phyloP scores from a whole-genome alignment of 371 early-diverging fungal genomes.

The Apophysomyces trapeziformis region DNA sequence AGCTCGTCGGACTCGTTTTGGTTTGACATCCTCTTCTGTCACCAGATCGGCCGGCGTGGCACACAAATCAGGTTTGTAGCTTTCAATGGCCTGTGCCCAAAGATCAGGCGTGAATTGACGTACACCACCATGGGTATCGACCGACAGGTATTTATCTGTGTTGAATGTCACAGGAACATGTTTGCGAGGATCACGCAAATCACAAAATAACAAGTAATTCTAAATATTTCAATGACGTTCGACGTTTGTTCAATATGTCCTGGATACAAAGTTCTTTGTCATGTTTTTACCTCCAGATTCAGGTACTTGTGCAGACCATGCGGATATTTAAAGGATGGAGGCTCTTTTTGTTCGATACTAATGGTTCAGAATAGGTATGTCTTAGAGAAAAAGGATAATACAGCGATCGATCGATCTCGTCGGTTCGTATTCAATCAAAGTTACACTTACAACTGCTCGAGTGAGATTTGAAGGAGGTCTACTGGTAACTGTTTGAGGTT shows the following conservation, averaged over 20 bases:
- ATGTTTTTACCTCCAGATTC: constrained; percentile 44
- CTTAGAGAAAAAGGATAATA: not conserved
- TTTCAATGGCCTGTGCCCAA: constrained; percentile 52
- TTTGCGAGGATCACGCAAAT: constrained; percentile 67
- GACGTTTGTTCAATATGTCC: constrained; percentile 14
- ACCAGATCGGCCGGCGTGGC: constrained; percentile 50
- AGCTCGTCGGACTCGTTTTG: constrained; percentile 67
- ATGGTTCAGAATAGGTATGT: not conserved
- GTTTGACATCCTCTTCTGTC: constrained; percentile 53
- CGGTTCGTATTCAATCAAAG: not conserved
- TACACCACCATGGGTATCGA: constrained; percentile 71
- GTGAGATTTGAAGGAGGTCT: constrained; percentile 51
- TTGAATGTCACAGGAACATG: constrained; percentile 52
- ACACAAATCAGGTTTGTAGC: constrained; percentile 60
- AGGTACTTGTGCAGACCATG: constrained; percentile 61
- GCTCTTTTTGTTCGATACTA: constrained; percentile 52
- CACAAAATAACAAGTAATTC: constrained; percentile 60
- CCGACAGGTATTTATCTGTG: constrained; percentile 67
- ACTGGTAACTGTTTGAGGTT: constrained; percentile 53
- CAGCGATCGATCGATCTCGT: not conserved
- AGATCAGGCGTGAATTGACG: constrained; percentile 59
- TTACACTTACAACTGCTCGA: constrained; percentile 63
- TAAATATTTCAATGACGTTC: constrained; percentile 9
- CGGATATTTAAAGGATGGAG: constrained; percentile 55
- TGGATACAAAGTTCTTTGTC: not conserved